phyloP scores from a whole-genome alignment of 441 rosid species.

The Hura crepitans region DNA sequence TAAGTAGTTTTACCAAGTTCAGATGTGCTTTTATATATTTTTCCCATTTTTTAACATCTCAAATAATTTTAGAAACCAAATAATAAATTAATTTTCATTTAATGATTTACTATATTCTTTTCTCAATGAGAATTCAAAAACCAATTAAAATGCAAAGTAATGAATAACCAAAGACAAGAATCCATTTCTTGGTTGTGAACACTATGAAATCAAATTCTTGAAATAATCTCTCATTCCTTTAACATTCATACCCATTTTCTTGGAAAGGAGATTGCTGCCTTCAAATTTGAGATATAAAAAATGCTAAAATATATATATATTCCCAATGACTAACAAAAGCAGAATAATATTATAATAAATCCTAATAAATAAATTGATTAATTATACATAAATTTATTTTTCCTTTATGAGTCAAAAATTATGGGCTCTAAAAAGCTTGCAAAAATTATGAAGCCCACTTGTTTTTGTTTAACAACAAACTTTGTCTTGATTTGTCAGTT shows the following conservation, averaged over 20 bases:
- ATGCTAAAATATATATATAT: too few species aligned
- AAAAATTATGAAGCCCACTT: conserved; percentile 16
- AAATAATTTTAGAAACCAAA: too few species aligned
- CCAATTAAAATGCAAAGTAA: too few species aligned
- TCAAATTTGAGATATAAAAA: conserved; percentile 3
- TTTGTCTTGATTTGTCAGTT: conserved; percentile 6
- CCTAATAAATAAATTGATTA: background rate
- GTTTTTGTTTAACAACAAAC: background rate
- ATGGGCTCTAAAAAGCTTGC: conserved; percentile 30
- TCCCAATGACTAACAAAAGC: conserved; percentile 12
- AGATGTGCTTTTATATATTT: too few species aligned
- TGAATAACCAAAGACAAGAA: too few species aligned
- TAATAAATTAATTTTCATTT: too few species aligned
- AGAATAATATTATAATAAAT: conserved; percentile 4
- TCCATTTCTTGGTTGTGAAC: conserved; percentile 9
- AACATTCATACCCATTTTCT: background rate
- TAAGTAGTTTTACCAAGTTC: too few species aligned
- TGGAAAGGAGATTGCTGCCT: conserved; percentile 22
- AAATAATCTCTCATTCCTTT: background rate
- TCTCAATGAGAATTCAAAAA: too few species aligned
- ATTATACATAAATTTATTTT: background rate
- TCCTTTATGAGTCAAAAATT: conserved; percentile 28
- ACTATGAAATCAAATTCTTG: background rate
- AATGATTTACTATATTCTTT: too few species aligned
- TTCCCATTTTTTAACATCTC: too few species aligned